Evolutionary conservation across 2,329 filamentous ascomycete species (phyloP).

Genomic region (Xylaria arbuscula): DNA sequence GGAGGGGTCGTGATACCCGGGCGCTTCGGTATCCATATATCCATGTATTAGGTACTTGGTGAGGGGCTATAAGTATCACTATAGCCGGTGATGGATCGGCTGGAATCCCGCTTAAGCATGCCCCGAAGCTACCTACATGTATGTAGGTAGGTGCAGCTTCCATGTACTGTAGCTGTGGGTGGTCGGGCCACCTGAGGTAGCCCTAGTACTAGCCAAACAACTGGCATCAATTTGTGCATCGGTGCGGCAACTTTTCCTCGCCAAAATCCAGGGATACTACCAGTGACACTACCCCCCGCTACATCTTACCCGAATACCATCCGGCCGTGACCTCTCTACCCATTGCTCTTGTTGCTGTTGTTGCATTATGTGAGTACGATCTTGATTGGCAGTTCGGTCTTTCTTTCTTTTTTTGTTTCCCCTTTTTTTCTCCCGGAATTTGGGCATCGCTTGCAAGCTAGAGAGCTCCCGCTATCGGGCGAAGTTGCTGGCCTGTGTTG

Average conservation of each 20-base stretch:
- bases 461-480: slow-evolving; percentile 1
- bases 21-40: no score
- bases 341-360: neutral
- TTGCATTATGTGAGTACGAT: slow-evolving; percentile 27
- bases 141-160: neutral
- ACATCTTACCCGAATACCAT: slow-evolving; percentile 34
- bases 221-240: slow-evolving; percentile 42
- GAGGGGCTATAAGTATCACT: no score
- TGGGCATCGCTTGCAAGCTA: neutral
- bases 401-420: neutral
- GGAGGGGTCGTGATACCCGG: no score
- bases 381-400: slow-evolving; percentile 4
- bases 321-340: slow-evolving; percentile 14
- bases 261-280: slow-evolving; percentile 35
- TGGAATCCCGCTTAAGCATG: neutral
- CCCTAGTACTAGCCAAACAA: slow-evolving; percentile 40
- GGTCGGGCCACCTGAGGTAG: slow-evolving; percentile 41
- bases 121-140: no score
- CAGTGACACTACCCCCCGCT: slow-evolving; percentile 35
- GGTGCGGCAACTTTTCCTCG: slow-evolving; percentile 40
- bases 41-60: no score
- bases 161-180: slow-evolving; percentile 12
- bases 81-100: neutral
- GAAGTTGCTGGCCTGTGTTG: slow-evolving; percentile 20
- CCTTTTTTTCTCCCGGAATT: neutral